phyloP scores from a whole-genome alignment of 2,329 filamentous ascomycete genomes.

The Trichoderma koningiopsis region DNA sequence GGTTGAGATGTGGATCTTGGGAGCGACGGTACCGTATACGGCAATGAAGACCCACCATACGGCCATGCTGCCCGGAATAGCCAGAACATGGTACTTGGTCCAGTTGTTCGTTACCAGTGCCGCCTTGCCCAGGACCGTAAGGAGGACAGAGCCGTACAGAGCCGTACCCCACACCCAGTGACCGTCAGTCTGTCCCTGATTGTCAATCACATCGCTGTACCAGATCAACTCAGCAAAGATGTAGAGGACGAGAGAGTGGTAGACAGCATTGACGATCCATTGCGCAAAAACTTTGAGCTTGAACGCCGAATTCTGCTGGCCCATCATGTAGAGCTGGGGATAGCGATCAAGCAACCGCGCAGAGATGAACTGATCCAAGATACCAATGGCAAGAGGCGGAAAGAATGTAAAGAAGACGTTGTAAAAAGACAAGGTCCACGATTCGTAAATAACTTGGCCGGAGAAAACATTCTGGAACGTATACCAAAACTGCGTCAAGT shows the following conservation, averaged over 20 bases:
- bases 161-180: slow-evolving; percentile 98
- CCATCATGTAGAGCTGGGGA: slow-evolving; percentile 90
- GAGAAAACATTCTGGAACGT: slow-evolving; percentile 98
- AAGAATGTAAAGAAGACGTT: slow-evolving; percentile 97
- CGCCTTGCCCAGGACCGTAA: slow-evolving; percentile 92
- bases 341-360: slow-evolving; percentile 92
- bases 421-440: slow-evolving; percentile 99
- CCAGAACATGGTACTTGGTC: slow-evolving; percentile 97
- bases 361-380: slow-evolving; percentile 97
- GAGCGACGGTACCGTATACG: slow-evolving; percentile 82
- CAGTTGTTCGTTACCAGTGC: slow-evolving; percentile 95
- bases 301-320: slow-evolving; percentile 93
- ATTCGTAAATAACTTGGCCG: slow-evolving; percentile 97
- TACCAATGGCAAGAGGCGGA: slow-evolving; percentile 90
- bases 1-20: slow-evolving; percentile 74
- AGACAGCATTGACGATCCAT: slow-evolving; percentile 93
- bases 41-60: slow-evolving; percentile 92
- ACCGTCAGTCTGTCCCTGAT: slow-evolving; percentile 78
- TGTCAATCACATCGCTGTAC: slow-evolving; percentile 74
- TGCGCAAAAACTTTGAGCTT: slow-evolving; percentile 87
- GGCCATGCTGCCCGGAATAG: slow-evolving; percentile 89
- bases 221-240: slow-evolving; percentile 80
- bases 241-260: slow-evolving; percentile 94
- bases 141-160: slow-evolving; percentile 91
- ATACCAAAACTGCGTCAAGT: slow-evolving; percentile 99